These are phyloP conservation scores for Ganoderma meredithae DNA, from an alignment of 1,284 basidiomycete species.

Conservation along the genomic window DNA sequence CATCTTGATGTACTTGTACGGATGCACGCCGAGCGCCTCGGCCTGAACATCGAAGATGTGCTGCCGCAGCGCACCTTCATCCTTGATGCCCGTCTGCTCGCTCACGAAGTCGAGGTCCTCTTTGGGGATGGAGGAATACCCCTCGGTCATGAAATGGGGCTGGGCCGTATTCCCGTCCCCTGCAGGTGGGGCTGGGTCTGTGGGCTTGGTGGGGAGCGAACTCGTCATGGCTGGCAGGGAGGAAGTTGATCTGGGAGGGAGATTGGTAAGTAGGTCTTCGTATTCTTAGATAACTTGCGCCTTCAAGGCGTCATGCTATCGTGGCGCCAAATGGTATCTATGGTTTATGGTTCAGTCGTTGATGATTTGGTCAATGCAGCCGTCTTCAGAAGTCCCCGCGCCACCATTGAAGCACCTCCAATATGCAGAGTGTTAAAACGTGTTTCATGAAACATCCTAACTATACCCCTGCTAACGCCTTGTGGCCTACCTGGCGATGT, in stretches of 20 bases:
- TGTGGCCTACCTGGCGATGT: too few relatives aligned
- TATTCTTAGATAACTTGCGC: neutral
- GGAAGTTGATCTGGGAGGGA: neutral
- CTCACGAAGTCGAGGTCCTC: conserved; percentile 50
- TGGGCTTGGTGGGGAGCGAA: conserved; percentile 46
- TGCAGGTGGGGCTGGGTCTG: neutral
- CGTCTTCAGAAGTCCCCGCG: neutral
- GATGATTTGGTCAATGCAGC: neutral
- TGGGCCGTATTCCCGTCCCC: neutral
- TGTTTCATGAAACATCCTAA: too few relatives aligned
- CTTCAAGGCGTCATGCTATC: neutral
- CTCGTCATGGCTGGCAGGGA: conserved; percentile 37
- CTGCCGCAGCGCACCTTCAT: conserved; percentile 48
- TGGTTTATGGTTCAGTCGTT: neutral
- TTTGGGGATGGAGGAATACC: conserved; percentile 32
- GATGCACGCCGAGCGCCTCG: conserved; percentile 35
- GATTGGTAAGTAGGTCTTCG: neutral
- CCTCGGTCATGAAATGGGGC: conserved; percentile 28
- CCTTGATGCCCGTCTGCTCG: conserved; percentile 48
- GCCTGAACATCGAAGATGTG: conserved; percentile 53
- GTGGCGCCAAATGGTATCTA: neutral
- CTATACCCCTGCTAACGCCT: too few relatives aligned
- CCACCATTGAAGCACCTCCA: neutral
- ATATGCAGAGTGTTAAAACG: neutral
- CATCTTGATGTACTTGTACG: conserved; percentile 29